Base-by-base conservation (phyloP, 495 filamentous ascomycete genomes). In the Alectoria sarmentosa region DNA sequence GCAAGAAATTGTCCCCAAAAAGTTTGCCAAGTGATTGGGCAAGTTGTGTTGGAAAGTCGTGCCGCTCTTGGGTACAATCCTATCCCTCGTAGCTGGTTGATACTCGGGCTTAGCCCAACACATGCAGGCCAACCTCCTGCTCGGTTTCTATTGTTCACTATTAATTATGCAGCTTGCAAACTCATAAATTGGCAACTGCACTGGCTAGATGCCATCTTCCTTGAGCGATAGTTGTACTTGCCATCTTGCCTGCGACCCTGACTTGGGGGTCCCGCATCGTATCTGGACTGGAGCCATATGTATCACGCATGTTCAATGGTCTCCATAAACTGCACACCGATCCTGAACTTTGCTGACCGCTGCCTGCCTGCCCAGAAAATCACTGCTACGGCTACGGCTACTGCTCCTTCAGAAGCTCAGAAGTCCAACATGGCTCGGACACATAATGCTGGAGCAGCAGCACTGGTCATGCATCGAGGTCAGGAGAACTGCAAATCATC, bases 391-490 rank as follows among this genome's bases (percentile, higher is more conserved):
- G 44, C 58, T 30, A 32, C 52, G 15, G 52, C 52, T 34, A 55
- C 30, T 2, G 17, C 52, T 9, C 52, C 52, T 55, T 32, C 52
- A 34, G 59, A 48, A 28, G 58, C 56, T 23, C 49, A 52, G 15
- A 63, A 44, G 39, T 13, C 60, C 36, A 36, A 62, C 5, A 69
- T 69, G 67, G 58, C 60, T 19, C 41, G 26, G 23, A 69, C 64
- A 26, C 67, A 69, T 37, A 69, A 69, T 39, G 67, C 63, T 11
- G 67, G 67, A 28, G 67, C 67, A 34, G 67, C 63, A 21, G 67
- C 67, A n/a, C 54, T 69, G 26, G 60, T 69, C 4, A 69, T 66
- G 59, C 67, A 69, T 36, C 63, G 67, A 46, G 67, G 67, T 21
- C 17, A 34, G n/a, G 67, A 58, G 4, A 69, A 69, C n/a, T 46